Base-by-base conservation (phyloP, 768 basidiomycete genomes). In the Arthromyces matolae region DNA sequence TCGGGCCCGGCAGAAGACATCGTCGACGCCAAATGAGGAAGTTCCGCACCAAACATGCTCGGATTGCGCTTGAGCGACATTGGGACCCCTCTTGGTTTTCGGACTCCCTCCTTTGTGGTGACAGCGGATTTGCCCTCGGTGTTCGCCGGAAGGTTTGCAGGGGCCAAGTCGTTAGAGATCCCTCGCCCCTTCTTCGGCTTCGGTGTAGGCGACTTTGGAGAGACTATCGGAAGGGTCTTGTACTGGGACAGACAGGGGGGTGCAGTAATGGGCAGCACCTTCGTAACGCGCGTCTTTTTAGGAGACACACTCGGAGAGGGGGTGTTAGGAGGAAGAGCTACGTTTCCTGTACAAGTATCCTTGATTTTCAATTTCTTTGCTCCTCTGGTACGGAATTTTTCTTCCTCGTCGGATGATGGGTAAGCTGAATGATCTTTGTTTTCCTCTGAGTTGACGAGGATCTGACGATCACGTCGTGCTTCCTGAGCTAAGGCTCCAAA, bases 351-450 rank as follows among this genome's bases (percentile, higher is more conserved):
- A 1, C 48, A 40, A 9, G 44, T 49, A 8, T 60, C 58, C 59
- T 64, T 67, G 19, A 63, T 68, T 45, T 79, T 73, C 40, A 73
- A 67, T 65, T 83, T 87, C 76, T 89, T 89, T 19, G 73, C 81
- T 28, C 71, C 72, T 52, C 71, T 72, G 32, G 71, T 74, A 29
- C 85, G 77, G 19, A 73, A 57, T 62, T 81, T 83, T 67, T 89
- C 86, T 59, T 89, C 87, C 53, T 89, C 87, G 57, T 89, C 87
- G 16, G 83, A 85, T 10, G 86, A 86, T 19, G 79, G 68, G 60
- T 68, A 72, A 36, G 72, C 70, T 18, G 64, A 63, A 14, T 64
- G 58, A 24, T 64, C 57, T 46, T 68, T 52, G 58, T 66, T 60
- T 59, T 73, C 62, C 36, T 53, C 62, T 46, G n/a, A n/a, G n/a